Conservation (phyloP, 257 asterid species). For the Coffea canephora region DNA sequence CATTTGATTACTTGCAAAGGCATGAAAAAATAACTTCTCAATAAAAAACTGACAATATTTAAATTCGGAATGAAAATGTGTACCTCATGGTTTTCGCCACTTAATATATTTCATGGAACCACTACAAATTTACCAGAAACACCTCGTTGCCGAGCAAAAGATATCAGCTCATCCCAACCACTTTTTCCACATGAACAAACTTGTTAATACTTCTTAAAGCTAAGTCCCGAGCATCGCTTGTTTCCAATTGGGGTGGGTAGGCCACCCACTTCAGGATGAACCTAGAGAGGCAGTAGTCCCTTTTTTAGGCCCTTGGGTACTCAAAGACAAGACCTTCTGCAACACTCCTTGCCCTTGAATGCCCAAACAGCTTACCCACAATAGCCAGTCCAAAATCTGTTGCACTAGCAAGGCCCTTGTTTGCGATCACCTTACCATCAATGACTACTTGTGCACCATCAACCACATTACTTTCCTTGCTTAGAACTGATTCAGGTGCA, state of each 20-base stretch:
- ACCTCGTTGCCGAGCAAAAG: neutral
- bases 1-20: neutral
- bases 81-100: neutral
- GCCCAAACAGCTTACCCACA: constrained; percentile 80
- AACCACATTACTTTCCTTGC: constrained; percentile 37
- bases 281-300: neutral
- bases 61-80: neutral
- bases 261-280: neutral
- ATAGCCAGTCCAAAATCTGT: constrained; percentile 67
- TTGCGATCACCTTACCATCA: constrained; percentile 74
- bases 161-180: neutral
- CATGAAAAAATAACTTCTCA: neutral
- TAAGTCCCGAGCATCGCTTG: neutral
- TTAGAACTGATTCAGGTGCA: constrained; percentile 48
- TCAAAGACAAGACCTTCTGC: constrained; percentile 87
- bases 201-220: neutral
- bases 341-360: constrained; percentile 85
- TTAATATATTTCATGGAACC: no score
- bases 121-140: neutral
- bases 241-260: neutral
- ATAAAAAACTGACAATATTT: neutral
- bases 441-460: constrained; percentile 60
- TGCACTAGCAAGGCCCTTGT: constrained; percentile 65
- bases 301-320: constrained; percentile 40
- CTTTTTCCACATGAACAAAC: neutral